These are phyloP conservation scores for Hygrophoropsis aurantiaca DNA, from an alignment of 768 basidiomycete species.

Conservation along the genomic window DNA sequence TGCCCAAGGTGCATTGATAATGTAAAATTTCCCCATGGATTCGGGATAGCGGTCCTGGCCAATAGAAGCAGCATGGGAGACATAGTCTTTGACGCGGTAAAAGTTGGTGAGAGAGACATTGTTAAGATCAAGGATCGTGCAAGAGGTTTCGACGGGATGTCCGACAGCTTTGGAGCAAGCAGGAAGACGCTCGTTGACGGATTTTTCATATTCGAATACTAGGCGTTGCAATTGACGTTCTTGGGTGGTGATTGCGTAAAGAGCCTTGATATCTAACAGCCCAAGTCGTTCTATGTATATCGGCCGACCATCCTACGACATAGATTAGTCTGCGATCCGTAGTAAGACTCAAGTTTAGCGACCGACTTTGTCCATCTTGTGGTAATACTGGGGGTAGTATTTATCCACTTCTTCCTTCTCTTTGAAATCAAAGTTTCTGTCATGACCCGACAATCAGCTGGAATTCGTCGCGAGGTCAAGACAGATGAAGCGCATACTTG, in stretches of 20 bases:
- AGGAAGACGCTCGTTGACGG: slow-evolving; percentile 75
- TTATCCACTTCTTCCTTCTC: slow-evolving; percentile 84
- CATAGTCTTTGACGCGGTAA: slow-evolving; percentile 91
- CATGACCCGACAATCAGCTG: not conserved
- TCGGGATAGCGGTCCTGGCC: slow-evolving; percentile 93
- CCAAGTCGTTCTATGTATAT: slow-evolving; percentile 94
- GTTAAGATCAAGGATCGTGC: slow-evolving; percentile 93
- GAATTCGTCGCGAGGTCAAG: no score
- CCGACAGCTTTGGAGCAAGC: slow-evolving; percentile 71
- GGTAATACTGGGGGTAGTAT: slow-evolving; percentile 95
- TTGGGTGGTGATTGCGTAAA: slow-evolving; percentile 79
- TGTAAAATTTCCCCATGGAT: slow-evolving; percentile 97
- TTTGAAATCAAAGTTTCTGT: slow-evolving; percentile 81
- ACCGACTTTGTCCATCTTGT: slow-evolving; percentile 87
- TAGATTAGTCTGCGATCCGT: not conserved
- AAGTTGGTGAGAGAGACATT: slow-evolving; percentile 73
- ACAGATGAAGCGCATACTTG: slow-evolving; percentile 42
- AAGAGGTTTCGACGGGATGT: slow-evolving; percentile 92
- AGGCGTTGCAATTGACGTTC: slow-evolving; percentile 89
- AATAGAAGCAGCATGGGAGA: slow-evolving; percentile 69
- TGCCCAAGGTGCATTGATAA: slow-evolving; percentile 95
- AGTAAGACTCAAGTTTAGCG: not conserved
- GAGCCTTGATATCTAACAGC: slow-evolving; percentile 79
- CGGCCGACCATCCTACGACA: slow-evolving; percentile 82
- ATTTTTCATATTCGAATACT: slow-evolving; percentile 92